These are phyloP conservation scores for Podaxis sp. DNA, from an alignment of 768 basidiomycete species.

Conservation along the genomic window DNA sequence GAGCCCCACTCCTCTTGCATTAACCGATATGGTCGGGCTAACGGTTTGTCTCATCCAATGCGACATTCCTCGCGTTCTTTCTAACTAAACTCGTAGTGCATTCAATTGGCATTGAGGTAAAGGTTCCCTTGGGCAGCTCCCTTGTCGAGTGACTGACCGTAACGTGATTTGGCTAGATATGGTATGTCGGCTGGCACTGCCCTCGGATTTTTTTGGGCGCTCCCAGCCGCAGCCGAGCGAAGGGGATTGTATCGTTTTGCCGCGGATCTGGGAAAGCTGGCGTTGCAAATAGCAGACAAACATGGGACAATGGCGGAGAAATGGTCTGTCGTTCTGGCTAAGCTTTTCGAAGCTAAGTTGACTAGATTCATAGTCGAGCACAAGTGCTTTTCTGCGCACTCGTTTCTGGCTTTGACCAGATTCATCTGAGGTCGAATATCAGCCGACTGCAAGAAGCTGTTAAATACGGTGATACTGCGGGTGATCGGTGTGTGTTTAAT, in stretches of 20 bases:
- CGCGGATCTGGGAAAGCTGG: conserved; percentile 64
- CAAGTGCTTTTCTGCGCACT: conserved; percentile 60
- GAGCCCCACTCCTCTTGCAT: conserved; percentile 54
- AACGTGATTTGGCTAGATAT: conserved; percentile 35
- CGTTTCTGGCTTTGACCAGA: conserved; percentile 68
- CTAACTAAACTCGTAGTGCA: conserved; percentile 40
- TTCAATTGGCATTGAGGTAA: conserved; percentile 63
- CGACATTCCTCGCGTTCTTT: not conserved
- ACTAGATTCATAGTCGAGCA: conserved; percentile 44
- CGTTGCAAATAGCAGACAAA: conserved; percentile 63
- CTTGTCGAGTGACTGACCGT: not conserved
- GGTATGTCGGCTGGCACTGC: conserved; percentile 72
- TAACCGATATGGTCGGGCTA: conserved; percentile 63
- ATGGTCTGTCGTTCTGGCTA: conserved; percentile 43
- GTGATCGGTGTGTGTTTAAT: conserved; percentile 50
- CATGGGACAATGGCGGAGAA: conserved; percentile 66
- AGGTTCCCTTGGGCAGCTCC: conserved; percentile 2
- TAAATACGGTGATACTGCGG: conserved; percentile 65
- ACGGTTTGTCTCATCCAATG: conserved; percentile 43
- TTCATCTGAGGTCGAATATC: conserved; percentile 63
- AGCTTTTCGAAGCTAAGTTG: conserved; percentile 10
- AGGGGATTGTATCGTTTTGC: conserved; percentile 68
- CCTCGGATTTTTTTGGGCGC: conserved; percentile 71
- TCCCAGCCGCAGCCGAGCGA: conserved; percentile 61
- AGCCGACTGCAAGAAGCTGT: conserved; percentile 61